Base-by-base conservation (phyloP, 139 green algal species). In the Desmodesmus armatus region DNA sequence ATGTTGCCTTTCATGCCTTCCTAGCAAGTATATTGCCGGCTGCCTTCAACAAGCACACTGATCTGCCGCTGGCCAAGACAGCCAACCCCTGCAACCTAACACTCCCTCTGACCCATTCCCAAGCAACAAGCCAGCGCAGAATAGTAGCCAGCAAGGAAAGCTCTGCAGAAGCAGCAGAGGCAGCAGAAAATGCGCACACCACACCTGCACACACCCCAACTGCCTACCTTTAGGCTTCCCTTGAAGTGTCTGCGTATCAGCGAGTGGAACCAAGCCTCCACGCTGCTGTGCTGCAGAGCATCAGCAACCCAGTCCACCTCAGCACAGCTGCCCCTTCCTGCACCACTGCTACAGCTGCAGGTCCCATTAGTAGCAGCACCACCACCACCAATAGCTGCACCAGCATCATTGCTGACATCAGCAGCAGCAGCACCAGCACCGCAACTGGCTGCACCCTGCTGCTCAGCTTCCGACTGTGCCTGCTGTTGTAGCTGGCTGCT, bases 191-290 rank as follows among this genome's bases (percentile, higher is more conserved):
- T 15, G 5, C 44, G 33, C 72, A 33, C 71, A 15, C n/a, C 17
- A 5, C 43, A 6, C 0, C 37, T 65, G 3, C 7, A 2, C 71
- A 78, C 3, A 63, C 41, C 3, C 35, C 21, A 15, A 78, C 5
- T 9, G 17, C 75, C 29, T 33, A 89, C 91, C 89, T 95, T 97
- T 0, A 97, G 82, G 2, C 33, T 66, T 2, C 94, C 94, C 37
- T 89, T 91, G 85, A 98, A 98, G 91, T 98, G 86, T 44, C 33
- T 33, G 21, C 89, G 82, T 2, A 98, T 90, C 3, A 97, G 91
- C 0, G 75, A 53, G 62, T 96, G 95, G 83, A 98, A 98, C 90
- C 91, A 95, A 5, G n/a, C 19, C 85, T 95, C 88, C 7, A 96
- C 92, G 2, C 55, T 89, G 7, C 40, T 23, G 70, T 93, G 67